Conservation (phyloP, 2,329 filamentous ascomycete species). For the Aureobasidium sp. region DNA sequence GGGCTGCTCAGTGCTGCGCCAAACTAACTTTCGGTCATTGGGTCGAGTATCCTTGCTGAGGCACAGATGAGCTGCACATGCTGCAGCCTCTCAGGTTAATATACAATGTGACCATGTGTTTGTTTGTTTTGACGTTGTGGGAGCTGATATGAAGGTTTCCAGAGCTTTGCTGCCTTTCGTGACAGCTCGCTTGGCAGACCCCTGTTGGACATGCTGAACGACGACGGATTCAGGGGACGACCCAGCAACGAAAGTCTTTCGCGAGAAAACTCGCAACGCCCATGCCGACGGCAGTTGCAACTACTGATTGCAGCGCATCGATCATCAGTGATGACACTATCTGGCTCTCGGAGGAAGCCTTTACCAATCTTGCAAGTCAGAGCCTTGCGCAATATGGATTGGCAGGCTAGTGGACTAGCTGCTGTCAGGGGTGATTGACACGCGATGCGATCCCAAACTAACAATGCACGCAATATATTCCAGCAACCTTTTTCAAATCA, state of each 20-base stretch:
- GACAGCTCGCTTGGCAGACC: slow-evolving; percentile 9
- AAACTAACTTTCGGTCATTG: background rate
- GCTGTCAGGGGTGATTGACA: slow-evolving; percentile 1
- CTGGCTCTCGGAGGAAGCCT: background rate
- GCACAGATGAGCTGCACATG: background rate
- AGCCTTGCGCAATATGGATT: slow-evolving; percentile 7
- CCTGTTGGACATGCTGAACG: background rate
- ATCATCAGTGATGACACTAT: background rate
- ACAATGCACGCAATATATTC: slow-evolving; percentile 7
- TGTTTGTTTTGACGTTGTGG: slow-evolving; percentile 1
- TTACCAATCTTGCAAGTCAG: background rate
- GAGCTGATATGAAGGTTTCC: background rate
- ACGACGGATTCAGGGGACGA: background rate
- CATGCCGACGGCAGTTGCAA: background rate
- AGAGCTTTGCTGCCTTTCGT: background rate
- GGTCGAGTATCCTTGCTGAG: background rate
- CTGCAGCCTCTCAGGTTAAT: background rate
- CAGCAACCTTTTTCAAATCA: slow-evolving; percentile 5
- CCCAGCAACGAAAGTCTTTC: background rate
- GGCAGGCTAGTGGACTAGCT: background rate
- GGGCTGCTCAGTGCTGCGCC: slow-evolving; percentile 7
- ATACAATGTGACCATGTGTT: background rate
- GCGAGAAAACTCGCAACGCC: background rate
- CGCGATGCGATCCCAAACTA: background rate
- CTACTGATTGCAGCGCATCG: background rate